Percentiles rank a stretch among this genome's conserved stretches.
phyloP scores from a whole-genome alignment of 129 eudicot species.

The Flaveria robusta region DNA sequence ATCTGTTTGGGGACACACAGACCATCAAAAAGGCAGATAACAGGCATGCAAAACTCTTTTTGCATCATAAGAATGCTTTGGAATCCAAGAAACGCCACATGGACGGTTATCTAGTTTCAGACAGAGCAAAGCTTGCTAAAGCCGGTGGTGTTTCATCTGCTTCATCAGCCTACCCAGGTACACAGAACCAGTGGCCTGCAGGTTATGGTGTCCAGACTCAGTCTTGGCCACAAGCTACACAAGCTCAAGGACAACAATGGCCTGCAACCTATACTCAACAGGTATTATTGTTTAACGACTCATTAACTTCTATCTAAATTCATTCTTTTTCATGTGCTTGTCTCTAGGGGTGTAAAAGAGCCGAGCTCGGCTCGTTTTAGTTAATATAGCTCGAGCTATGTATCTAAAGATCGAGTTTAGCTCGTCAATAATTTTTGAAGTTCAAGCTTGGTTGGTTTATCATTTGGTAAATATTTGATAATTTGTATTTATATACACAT shows the following conservation, averaged over 20 bases:
- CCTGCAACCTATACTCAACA: conserved; percentile 76
- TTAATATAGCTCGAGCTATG: background rate
- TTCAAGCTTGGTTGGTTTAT: background rate
- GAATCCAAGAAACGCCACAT: conserved; percentile 83
- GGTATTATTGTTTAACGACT: conserved; percentile 36
- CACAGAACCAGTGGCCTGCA: conserved; percentile 84
- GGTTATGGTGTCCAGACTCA: conserved; percentile 85
- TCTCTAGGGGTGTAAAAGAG: background rate
- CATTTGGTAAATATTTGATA: background rate
- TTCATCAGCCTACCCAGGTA: conserved; percentile 64
- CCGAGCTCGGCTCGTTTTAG: background rate
- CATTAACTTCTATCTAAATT: background rate
- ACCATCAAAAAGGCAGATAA: conserved; percentile 78
- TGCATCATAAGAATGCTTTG: conserved; percentile 60
- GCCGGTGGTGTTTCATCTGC: conserved; percentile 52
- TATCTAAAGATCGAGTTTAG: no score
- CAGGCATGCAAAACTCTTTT: conserved; percentile 74
- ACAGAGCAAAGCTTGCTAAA: conserved; percentile 82
- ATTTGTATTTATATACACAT: background rate
- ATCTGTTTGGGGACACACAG: conserved; percentile 75
- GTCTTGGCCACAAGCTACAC: conserved; percentile 86
- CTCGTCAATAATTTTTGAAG: background rate
- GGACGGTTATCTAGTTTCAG: conserved; percentile 73
- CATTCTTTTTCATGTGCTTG: conserved; percentile 5
- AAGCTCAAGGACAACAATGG: conserved; percentile 82